Conservation (phyloP, 2,329 filamentous ascomycete species). For the Trichoderma asperellum region DNA sequence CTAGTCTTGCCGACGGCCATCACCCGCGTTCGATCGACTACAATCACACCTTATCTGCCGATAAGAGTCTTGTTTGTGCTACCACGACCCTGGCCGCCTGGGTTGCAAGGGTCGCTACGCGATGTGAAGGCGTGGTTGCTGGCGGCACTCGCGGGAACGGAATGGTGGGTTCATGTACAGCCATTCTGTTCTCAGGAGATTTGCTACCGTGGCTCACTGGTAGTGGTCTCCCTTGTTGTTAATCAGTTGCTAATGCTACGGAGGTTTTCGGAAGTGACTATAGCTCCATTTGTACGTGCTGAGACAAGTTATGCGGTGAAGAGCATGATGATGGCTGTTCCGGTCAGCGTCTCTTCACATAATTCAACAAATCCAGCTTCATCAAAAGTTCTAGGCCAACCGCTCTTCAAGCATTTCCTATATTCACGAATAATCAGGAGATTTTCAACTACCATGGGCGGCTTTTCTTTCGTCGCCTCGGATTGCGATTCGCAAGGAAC, state of each 20-base stretch:
- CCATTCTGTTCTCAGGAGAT: constrained; percentile 11
- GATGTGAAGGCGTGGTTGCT: constrained; percentile 13
- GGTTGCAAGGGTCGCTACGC: constrained; percentile 17
- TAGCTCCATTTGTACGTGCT: constrained; percentile 1
- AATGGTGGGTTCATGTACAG: constrained; percentile 11
- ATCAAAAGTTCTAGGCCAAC: not conserved
- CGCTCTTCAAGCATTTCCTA: not conserved
- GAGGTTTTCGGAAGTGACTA: constrained; percentile 1
- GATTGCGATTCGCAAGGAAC: not conserved
- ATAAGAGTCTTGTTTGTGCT: constrained; percentile 23
- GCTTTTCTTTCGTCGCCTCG: not conserved
- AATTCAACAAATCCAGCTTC: not conserved
- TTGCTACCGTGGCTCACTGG: constrained; percentile 22
- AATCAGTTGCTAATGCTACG: constrained; percentile 14
- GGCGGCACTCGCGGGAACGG: constrained; percentile 26
- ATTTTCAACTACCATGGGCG: not conserved
- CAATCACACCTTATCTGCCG: constrained; percentile 29
- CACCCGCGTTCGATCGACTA: constrained; percentile 26
- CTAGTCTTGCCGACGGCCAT: constrained; percentile 25
- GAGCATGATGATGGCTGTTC: not conserved
- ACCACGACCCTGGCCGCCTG: constrained; percentile 14
- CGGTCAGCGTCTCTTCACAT: not conserved
- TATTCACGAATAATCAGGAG: not conserved
- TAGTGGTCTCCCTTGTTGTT: not conserved
- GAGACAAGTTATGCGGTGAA: not conserved